Base-by-base conservation (phyloP, 75 land plant genomes). In the Picea sitchensis region DNA sequence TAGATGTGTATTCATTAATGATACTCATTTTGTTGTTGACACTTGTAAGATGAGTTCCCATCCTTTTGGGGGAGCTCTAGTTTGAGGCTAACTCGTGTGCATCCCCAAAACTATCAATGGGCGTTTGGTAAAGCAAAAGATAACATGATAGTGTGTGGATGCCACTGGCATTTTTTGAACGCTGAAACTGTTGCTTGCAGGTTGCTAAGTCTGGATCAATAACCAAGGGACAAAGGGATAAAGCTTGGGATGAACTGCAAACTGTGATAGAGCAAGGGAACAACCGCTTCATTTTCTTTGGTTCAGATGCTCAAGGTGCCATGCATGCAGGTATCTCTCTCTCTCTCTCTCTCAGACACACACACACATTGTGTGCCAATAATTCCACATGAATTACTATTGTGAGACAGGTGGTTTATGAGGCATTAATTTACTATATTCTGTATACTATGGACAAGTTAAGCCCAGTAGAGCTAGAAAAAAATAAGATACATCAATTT, bases 191-290 rank as follows among this genome's bases (percentile, higher is more conserved):
- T 51, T 51, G 56, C 20, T 75, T 57, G 76, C 59, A 75, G 76
- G 36, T 75, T 56, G 76, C 76, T 75, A 75, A 75, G 56, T 26
- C 76, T 30, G 76, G 76, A 51, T 56, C 36, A 14, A 30, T 75
- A 56, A 57, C 76, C 36, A 75, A 26, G 21, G 32, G 26, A 26
- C 76, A 75, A 57, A 75, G 76, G 36, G 34, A 75, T 14, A 54
- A 56, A 58, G 76, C 76, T 56, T 75, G 76, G 76, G 58, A 36
- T 56, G 59, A 75, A 56, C 60, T 75, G 14, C 60, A 56, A 75
- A 14, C 9, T 75, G 76, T 18, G 2, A 51, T 75, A 17, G 44
- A 32, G 54, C 47, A 71, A 71, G 54, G 44, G 44, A n/a, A 44
- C 11, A 18, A 20, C 73, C 73, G n/a, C 23, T 3, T 41, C 73